Evolutionary conservation across 345 rosid species (phyloP), one percentile per base, ranked within the genome.

Genomic region (Limnanthes douglasii): DNA sequence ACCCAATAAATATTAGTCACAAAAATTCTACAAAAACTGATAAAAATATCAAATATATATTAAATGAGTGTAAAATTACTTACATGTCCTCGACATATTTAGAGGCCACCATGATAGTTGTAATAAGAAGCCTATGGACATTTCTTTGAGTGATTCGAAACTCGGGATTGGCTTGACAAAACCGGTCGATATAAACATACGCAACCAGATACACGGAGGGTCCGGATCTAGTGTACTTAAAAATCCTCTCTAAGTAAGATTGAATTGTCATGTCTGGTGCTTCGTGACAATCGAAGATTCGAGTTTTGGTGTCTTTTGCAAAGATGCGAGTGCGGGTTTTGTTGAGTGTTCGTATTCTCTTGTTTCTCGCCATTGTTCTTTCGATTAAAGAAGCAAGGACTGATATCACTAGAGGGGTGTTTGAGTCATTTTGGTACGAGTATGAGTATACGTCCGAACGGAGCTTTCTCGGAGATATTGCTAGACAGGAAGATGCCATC

Each of bases 41-140:
- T n/a, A n/a, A n/a, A n/a, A n/a, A n/a, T n/a, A n/a, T n/a, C n/a
- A n/a, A n/a, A n/a, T n/a, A n/a, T n/a, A n/a, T n/a, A n/a, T n/a
- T n/a, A n/a, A n/a, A n/a, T n/a, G n/a, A n/a, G 5, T 11, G 19
- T n/a, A 10, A 8, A 21, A 12, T 2, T 28, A 62, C 93, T 75
- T 51, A 82, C 97, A 82, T 62, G 66, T 86, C 94, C 46, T 86
- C 94, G 1, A 73, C 93, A 45, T 78, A 82, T 41, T 86, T 86
- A 21, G 97, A 82, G 41, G 97, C 88, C 39, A 78, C 67, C 94
- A 82, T 82, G 69, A 86, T 69, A 0, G 94, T 71, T 1, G 85
- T 82, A 24, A 86, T 63, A 21, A 86, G 85, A 37, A 86, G 76
- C 30, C 94, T 59, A 40, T 86, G 78, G 9, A 73, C 97, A 43